Evolutionary conservation across 345 rosid genomes (phyloP).

Genomic region (Populus alba): DNA sequence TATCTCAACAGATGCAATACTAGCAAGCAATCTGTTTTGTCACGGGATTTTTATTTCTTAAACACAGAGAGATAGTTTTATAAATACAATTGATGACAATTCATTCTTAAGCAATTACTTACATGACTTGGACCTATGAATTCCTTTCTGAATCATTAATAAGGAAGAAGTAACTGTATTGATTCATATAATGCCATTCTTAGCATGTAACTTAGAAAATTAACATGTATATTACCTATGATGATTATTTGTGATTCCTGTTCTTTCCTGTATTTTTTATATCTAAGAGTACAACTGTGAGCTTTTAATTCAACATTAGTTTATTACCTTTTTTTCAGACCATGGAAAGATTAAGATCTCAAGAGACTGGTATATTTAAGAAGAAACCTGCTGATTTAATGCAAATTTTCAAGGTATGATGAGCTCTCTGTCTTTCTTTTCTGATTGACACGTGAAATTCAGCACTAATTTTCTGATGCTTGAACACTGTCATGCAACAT

Average conservation of each 20-base stretch:
- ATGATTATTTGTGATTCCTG: background rate
- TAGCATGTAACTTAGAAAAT: background rate
- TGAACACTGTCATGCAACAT: background rate
- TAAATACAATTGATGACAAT: background rate
- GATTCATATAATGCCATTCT: background rate
- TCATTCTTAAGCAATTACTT: background rate
- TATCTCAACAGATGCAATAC: background rate
- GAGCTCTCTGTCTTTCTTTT: constrained; percentile 9
- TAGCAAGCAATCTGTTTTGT: background rate
- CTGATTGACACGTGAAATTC: background rate
- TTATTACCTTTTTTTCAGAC: constrained; percentile 47
- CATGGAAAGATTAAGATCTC: constrained; percentile 90
- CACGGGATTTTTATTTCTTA: background rate
- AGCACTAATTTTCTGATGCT: background rate
- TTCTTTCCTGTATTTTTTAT: background rate
- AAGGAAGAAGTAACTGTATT: background rate
- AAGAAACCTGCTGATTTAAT: constrained; percentile 86
- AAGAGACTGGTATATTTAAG: constrained; percentile 79
- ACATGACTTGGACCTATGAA: background rate
- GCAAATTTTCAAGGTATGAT: constrained; percentile 89
- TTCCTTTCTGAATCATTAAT: background rate
- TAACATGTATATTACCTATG: background rate
- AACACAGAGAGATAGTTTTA: background rate
- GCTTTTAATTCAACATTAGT: background rate
- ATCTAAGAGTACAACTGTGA: background rate